phyloP scores from a whole-genome alignment of 2,329 filamentous ascomycete species.

The Arachnopeziza araneosa region DNA sequence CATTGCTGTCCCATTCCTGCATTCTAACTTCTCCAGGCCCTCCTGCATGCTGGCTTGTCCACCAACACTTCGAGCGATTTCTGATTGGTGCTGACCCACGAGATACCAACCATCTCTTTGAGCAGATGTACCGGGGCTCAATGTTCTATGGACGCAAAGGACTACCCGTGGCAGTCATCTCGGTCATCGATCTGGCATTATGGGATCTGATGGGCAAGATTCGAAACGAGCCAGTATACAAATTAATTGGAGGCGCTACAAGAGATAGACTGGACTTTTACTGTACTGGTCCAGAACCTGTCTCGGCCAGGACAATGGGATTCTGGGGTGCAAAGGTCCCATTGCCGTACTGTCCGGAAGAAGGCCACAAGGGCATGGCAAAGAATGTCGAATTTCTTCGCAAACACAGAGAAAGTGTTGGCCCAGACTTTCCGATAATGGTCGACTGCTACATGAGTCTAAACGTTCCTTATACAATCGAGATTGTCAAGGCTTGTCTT shows the following conservation, averaged over 20 bases:
- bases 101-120: slow-evolving; percentile 87
- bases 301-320: slow-evolving; percentile 74
- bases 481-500: slow-evolving; percentile 77
- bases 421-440: slow-evolving; percentile 86
- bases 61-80: slow-evolving; percentile 91
- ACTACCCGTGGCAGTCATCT: slow-evolving; percentile 83
- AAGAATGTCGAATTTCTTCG: slow-evolving; percentile 89
- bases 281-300: slow-evolving; percentile 85
- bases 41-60: slow-evolving; percentile 88
- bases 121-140: slow-evolving; percentile 92
- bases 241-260: slow-evolving; percentile 87
- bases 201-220: slow-evolving; percentile 93
- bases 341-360: slow-evolving; percentile 82
- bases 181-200: slow-evolving; percentile 85
- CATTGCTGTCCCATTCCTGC: neutral
- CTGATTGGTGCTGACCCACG: slow-evolving; percentile 82
- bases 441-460: slow-evolving; percentile 98
- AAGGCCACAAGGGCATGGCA: slow-evolving; percentile 72
- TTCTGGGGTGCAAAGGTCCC: slow-evolving; percentile 91
- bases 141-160: slow-evolving; percentile 98
- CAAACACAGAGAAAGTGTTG: slow-evolving; percentile 77
- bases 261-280: slow-evolving; percentile 82
- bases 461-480: slow-evolving; percentile 88
- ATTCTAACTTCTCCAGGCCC: slow-evolving; percentile 47
- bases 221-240: slow-evolving; percentile 88